A percentile compares a stretch with the other conserved stretches of the same genome.
phyloP scores from a whole-genome alignment of 306 rosid species.

The Vicia villosa region DNA sequence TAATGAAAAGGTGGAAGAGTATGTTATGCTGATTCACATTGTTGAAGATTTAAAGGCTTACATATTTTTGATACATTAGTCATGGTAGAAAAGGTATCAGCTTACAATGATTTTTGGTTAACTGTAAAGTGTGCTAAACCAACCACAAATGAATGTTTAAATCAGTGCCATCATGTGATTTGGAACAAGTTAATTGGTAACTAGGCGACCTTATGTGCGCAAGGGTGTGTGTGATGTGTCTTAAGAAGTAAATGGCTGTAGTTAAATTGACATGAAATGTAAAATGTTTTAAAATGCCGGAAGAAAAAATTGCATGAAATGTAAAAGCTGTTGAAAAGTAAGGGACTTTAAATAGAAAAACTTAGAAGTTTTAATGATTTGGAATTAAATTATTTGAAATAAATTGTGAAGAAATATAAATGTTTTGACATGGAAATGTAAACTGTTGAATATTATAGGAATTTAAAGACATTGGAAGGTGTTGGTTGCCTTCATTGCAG shows the following conservation, averaged over 20 bases:
- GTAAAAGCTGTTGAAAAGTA: too few relatives aligned
- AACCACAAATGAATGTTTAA: neutral
- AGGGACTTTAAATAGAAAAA: too few relatives aligned
- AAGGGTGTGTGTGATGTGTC: neutral
- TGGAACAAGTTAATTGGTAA: neutral
- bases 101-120: neutral
- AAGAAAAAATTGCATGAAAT: too few relatives aligned
- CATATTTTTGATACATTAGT: neutral
- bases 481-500: too few relatives aligned
- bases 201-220: neutral
- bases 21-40: neutral
- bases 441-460: neutral
- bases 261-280: too few relatives aligned
- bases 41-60: neutral
- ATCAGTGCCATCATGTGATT: neutral
- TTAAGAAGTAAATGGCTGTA: too few relatives aligned
- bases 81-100: neutral
- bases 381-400: too few relatives aligned
- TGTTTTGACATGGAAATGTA: neutral
- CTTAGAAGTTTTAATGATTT: too few relatives aligned
- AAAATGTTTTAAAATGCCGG: too few relatives aligned
- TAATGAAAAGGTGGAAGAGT: neutral
- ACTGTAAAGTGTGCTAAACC: neutral
- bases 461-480: neutral
- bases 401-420: too few relatives aligned